Percentiles rank a stretch among this genome's conserved stretches.
These are phyloP conservation scores for Jaenimonas drosophilae DNA, from an alignment of 208 protist genomes.

Conservation along the genomic window DNA sequence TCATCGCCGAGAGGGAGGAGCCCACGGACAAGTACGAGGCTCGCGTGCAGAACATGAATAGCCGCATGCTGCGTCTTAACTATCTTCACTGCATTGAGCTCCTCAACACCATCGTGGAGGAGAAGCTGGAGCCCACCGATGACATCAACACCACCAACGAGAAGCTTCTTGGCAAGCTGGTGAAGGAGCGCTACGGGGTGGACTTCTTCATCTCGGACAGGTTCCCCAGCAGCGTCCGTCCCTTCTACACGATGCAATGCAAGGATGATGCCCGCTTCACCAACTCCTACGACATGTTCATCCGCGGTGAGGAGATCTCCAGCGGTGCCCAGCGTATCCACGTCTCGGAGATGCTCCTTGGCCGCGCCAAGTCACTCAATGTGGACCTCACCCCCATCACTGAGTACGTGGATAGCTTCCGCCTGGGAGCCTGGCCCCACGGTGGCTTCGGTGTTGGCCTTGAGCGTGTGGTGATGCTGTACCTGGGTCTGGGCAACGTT, in stretches of 20 bases:
- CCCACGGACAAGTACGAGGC: slow-evolving; percentile 76
- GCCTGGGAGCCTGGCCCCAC: slow-evolving; percentile 97
- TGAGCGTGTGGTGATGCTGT: slow-evolving; percentile 99
- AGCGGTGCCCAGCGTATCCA: slow-evolving; percentile 99
- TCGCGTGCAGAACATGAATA: slow-evolving; percentile 62
- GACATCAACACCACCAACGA: slow-evolving; percentile 95
- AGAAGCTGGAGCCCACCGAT: slow-evolving; percentile 77
- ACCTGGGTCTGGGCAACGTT: slow-evolving; percentile 98
- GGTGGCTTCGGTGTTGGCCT: slow-evolving; percentile 98
- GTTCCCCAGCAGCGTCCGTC: slow-evolving; percentile 94
- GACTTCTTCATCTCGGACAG: slow-evolving; percentile 99
- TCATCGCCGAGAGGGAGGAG: slow-evolving; percentile 59
- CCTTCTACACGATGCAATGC: slow-evolving; percentile 99
- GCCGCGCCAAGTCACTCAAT: slow-evolving; percentile 63
- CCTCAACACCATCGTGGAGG: slow-evolving; percentile 80
- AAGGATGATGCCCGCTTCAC: slow-evolving; percentile 85
- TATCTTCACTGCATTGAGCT: slow-evolving; percentile 92
- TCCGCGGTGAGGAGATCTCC: slow-evolving; percentile 99
- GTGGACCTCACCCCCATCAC: slow-evolving; percentile 85
- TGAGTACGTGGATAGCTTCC: slow-evolving; percentile 98
- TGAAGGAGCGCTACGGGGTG: slow-evolving; percentile 97
- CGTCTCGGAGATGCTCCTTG: slow-evolving; percentile 90
- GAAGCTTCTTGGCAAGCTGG: slow-evolving; percentile 93
- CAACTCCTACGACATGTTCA: slow-evolving; percentile 99
- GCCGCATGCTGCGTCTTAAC: slow-evolving; percentile 84